phyloP scores from a whole-genome alignment of 306 rosid species.

The Spatholobus suberectus region DNA sequence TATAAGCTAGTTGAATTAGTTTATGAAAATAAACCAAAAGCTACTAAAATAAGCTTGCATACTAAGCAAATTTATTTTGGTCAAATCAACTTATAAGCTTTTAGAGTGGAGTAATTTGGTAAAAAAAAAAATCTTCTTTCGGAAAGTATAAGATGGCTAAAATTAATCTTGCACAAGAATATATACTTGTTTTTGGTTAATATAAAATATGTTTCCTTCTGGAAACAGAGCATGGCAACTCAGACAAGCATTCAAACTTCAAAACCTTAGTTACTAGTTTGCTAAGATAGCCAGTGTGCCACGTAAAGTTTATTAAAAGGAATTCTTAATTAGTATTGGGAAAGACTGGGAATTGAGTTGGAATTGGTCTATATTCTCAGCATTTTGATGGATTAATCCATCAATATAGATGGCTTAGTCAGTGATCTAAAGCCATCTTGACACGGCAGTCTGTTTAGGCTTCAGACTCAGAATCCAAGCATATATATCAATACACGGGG shows the following conservation, averaged over 20 bases:
- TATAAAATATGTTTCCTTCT: not conserved
- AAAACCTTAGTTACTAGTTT: not conserved
- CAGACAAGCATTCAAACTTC: no score
- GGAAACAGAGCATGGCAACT: not conserved
- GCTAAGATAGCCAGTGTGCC: not conserved
- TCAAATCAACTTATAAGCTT: no score
- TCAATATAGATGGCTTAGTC: not conserved
- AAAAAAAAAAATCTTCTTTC: not conserved
- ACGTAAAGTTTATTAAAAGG: not conserved
- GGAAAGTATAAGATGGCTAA: not conserved
- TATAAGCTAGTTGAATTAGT: no score
- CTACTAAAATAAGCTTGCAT: no score
- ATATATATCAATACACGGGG: not conserved
- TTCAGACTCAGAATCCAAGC: not conserved
- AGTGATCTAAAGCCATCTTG: not conserved
- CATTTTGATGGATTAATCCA: not conserved
- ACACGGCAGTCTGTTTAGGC: not conserved
- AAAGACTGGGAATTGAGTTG: conserved; percentile 29
- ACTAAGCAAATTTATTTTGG: no score
- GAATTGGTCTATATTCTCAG: conserved; percentile 1
- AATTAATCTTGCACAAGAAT: not conserved
- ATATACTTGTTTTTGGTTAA: not conserved
- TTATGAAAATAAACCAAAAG: no score
- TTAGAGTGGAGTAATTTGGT: no score
- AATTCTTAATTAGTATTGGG: not conserved